Conservation (phyloP, 805 yeast species). For the Starmera quercuum region DNA sequence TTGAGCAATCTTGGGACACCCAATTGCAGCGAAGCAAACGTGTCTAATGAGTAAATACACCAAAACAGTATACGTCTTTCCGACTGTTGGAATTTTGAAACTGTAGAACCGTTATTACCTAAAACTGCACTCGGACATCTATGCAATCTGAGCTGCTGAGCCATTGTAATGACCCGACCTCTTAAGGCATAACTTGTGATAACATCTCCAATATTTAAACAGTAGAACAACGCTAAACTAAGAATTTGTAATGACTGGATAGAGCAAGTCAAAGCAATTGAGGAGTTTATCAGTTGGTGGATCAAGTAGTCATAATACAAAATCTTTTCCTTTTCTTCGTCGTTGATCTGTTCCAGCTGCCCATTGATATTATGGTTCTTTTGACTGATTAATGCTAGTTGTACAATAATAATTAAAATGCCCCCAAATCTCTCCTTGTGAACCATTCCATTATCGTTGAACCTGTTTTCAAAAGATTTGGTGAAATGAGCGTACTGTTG, state of each 20-base stretch:
- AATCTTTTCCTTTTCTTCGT: conserved; percentile 18
- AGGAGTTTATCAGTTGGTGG: conserved; percentile 55
- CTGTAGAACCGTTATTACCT: conserved; percentile 55
- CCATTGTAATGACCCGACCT: conserved; percentile 72
- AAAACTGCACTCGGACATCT: conserved; percentile 81
- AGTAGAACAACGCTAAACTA: conserved; percentile 61
- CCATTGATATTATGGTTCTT: conserved; percentile 6
- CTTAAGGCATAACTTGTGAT: conserved; percentile 68
- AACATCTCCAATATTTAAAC: conserved; percentile 66
- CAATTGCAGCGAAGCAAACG: conserved; percentile 62
- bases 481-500: conserved; percentile 44
- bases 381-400: conserved; percentile 34
- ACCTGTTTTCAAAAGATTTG: conserved; percentile 36
- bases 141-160: conserved; percentile 78
- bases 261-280: conserved; percentile 52
- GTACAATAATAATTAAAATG: conserved; percentile 34
- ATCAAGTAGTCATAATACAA: conserved; percentile 54
- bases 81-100: conserved; percentile 67
- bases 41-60: conserved; percentile 74
- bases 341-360: neutral
- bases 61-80: conserved; percentile 79
- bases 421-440: conserved; percentile 53
- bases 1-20: conserved; percentile 80
- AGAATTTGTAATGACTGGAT: conserved; percentile 64
- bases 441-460: conserved; percentile 31